phyloP scores from a whole-genome alignment of 2,329 filamentous ascomycete species.

The Diatrype stigma region DNA sequence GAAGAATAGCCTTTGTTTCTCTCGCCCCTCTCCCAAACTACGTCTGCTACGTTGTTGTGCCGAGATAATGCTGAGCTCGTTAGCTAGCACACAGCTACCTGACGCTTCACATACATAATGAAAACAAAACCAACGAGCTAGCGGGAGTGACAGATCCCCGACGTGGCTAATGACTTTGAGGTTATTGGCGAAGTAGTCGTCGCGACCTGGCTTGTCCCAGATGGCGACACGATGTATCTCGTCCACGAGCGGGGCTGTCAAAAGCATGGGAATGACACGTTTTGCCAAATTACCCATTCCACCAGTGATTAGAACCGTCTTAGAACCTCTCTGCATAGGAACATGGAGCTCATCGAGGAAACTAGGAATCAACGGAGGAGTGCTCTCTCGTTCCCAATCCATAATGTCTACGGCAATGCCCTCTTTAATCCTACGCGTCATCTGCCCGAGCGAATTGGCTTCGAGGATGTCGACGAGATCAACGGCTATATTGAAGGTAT shows the following conservation, averaged over 20 bases:
- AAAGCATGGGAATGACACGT: slow-evolving; percentile 4
- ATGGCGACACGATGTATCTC: slow-evolving; percentile 17
- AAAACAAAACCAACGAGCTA: too few species aligned
- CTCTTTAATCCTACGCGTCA: slow-evolving; percentile 10
- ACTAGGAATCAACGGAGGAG: slow-evolving; percentile 5
- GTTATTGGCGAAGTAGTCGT: too few species aligned
- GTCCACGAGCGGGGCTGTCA: not conserved
- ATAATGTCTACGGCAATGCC: not conserved
- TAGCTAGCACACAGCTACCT: too few species aligned
- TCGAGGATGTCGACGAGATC: slow-evolving; percentile 9
- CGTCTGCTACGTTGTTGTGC: too few species aligned
- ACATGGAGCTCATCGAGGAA: slow-evolving; percentile 3
- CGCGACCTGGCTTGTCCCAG: too few species aligned
- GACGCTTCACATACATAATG: too few species aligned
- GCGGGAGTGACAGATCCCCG: too few species aligned
- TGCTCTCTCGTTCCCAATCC: slow-evolving; percentile 13
- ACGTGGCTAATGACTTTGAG: too few species aligned
- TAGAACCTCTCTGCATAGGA: too few species aligned
- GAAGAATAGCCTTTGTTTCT: too few species aligned
- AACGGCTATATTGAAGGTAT: slow-evolving; percentile 4
- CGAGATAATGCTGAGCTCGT: too few species aligned
- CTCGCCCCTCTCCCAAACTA: too few species aligned
- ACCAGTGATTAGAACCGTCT: slow-evolving; percentile 15
- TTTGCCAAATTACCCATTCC: slow-evolving; percentile 10
- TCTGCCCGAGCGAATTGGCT: slow-evolving; percentile 8